These are phyloP conservation scores for Smithsoniella earleae DNA, from an alignment of 163 green algal genomes.

Conservation along the genomic window DNA sequence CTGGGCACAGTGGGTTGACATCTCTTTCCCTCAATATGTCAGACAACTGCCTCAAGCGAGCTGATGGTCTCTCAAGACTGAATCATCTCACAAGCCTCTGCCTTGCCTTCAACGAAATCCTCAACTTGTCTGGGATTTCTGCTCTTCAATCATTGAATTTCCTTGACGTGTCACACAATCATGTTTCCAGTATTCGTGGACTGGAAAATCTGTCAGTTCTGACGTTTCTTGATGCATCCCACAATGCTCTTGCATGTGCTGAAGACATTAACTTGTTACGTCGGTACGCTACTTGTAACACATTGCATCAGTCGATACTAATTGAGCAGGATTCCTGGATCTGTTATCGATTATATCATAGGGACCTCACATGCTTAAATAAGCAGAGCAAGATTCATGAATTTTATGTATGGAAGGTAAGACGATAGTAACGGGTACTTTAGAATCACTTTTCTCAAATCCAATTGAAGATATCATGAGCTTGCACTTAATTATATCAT, in stretches of 20 bases:
- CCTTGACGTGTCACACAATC: constrained; percentile 36
- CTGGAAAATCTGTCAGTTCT: constrained; percentile 42
- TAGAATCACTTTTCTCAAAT: no score
- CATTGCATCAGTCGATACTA: no score
- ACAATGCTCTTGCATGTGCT: constrained; percentile 33
- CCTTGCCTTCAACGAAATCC: constrained; percentile 54
- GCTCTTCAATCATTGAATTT: not conserved
- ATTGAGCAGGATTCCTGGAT: no score
- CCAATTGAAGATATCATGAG: no score
- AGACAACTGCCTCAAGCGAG: constrained; percentile 2
- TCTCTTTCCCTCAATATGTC: not conserved
- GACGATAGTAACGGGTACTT: no score
- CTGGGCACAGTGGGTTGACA: not conserved
- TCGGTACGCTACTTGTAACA: not conserved
- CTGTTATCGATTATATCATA: no score
- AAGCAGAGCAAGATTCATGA: no score
- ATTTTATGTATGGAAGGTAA: no score
- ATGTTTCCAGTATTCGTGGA: constrained; percentile 13
- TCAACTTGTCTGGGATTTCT: constrained; percentile 39
- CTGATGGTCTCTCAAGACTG: constrained; percentile 17
- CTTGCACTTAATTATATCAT: no score
- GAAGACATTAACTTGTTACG: constrained; percentile 28
- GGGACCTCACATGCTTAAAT: no score
- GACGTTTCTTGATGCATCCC: constrained; percentile 42
- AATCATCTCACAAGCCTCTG: constrained; percentile 1